Evolutionary conservation across 306 rosid species (phyloP), one percentile per base, ranked within the genome.

Genomic region (Cotoneaster glaucophyllus): DNA sequence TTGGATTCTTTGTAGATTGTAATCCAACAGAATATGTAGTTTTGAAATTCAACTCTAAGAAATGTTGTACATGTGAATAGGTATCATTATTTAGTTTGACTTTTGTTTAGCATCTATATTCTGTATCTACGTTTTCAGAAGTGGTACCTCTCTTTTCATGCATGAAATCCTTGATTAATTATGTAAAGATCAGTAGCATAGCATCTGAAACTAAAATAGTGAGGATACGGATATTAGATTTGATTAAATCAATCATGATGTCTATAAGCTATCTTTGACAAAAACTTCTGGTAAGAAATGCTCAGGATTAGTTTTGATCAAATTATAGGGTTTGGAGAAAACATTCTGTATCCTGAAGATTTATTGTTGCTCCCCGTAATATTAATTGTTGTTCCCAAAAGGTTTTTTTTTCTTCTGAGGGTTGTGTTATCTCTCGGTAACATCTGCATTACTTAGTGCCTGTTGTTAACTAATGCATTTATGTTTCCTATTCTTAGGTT

Each of bases 401-500:
- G 24, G 50, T 10, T 65, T 22, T 34, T 32, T 32, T 32, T 65
- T 15, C 8, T n/a, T 32, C 50, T 76, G 25, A 21, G 70, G 22
- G 41, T 71, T 71, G 59, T 21, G 15, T 74, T 73, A 29, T 65
- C 54, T 82, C 71, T 82, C 71, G 66, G 44, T 59, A 32, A 15
- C 19, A 64, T 57, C 66, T 71, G 31, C 54, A 4, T 11, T 62
- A 48, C 41, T 21, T 48, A 70, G 22, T 37, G 61, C 18, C 11
- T 54, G 39, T 69, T 69, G 28, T 57, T 74, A 70, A 54, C 76
- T 86, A 25, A 64, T 73, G 70, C 44, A 66, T 67, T 78, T 65
- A 5, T 80, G 67, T 28, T 15, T 82, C 73, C 59, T 43, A 5
- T 69, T 71, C 86, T 59, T 90, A 95, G 98, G 87, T 95, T 83